Base-by-base conservation (phyloP, 768 basidiomycete species). In the Kwoniella heveanensis region DNA sequence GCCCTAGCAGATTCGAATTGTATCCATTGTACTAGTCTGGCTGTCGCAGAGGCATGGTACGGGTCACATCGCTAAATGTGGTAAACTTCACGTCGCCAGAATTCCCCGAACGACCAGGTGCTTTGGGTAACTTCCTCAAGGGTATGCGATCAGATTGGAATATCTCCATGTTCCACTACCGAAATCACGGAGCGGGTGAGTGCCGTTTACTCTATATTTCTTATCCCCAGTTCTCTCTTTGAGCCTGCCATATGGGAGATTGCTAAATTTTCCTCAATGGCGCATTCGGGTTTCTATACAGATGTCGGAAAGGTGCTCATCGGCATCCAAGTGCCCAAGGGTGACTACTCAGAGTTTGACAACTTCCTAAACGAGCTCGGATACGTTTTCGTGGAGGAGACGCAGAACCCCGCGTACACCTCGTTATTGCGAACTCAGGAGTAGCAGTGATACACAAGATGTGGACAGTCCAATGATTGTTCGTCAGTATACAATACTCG, bases 131-230 rank as follows among this genome's bases (percentile, higher is more conserved):
- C 69, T 99, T 98, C 83, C 83, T 99, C 64, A 83, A 88, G 27
- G 90, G 89, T 2, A 77, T 99, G 49, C 88, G 88, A 30, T 82
- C 85, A 21, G 88, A 87, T 25, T 97, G 94, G 93, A 97, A 94
- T 79, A 91, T 99, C 53, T 90, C 92, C 1, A 79, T 99, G 67
- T 99, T 98, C 83, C 96, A 99, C 79, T 99, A 99, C 80, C 86
- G 96, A 59, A 97, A 98, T 78, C 95, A 98, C 64, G 96, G 96
- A 29, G 92, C 90, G 76, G 94, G 94, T 91, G 69, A 62, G 88
- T 83, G 4, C 24, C n/a, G 8, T 57, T 26, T 15, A 19, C 21
- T 46, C n/a, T 7, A 49, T 21, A 25, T 54, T 29, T 49, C n/a
- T n/a, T n/a, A n/a, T n/a, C n/a, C n/a, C n/a, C n/a, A n/a, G n/a